Evolutionary conservation across 805 yeast species (phyloP), one percentile per base, ranked within the genome.

Genomic region (Pichia kluyveri): DNA sequence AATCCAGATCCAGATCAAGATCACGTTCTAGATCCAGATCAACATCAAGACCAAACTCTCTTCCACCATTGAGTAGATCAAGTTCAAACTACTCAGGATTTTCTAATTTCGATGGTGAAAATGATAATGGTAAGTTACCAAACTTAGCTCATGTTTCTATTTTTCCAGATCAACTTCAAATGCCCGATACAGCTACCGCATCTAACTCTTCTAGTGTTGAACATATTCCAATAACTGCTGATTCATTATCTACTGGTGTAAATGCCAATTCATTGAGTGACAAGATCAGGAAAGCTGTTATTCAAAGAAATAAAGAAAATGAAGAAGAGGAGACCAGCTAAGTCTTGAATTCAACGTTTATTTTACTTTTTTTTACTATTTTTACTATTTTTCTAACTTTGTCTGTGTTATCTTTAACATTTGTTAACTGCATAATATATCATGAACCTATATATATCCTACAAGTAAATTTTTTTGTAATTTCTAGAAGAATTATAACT

Each of bases 121-220:
- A 51, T 8, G 49, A 48, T n/a, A 27, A 18, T 9, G 51, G 58
- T 2, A 54, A 47, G 32, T 41, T 55, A 51, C 63, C 61, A 8
- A 60, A 65, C 41, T 54, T 66, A 23, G 49, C 65, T 0, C 62
- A 63, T 38, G 66, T 66, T 8, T 60, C 69, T 1, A 54, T 66
- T 31, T 65, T 67, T 50, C 61, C 68, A 6, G 70, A 65, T 56
- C 55, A 51, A 6, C 40, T 60, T 12, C 62, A 60, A 34, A 31
- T 58, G 43, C 40, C 54, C 5, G 63, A 60, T 18, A 34, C 50
- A 9, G 43, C 52, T 18, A 34, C 50, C 9, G 43, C 52, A 5
- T 45, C 53, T 7, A 28, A 46, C 6, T 47, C 49, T 11, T 18
- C 46, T 6, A 44, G 27, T 41, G 7, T 46, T 8, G 47, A 43